Conservation (phyloP, 352 stramenopile species). For the Pythium utonaiense region DNA sequence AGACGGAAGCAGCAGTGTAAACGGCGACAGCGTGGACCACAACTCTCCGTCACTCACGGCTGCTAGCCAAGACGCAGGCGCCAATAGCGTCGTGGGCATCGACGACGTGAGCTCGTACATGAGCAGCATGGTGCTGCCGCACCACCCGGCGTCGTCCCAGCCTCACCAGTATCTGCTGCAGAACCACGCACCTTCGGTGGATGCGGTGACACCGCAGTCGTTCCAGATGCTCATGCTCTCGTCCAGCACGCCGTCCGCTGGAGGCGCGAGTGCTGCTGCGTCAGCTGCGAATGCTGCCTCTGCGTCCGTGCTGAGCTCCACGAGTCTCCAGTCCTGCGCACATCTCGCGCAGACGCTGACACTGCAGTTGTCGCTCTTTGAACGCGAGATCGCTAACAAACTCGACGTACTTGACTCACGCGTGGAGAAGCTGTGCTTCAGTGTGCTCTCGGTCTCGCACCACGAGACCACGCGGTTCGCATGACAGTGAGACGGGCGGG, state of each 20-base stretch:
- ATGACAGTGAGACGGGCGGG: slow-evolving; percentile 18
- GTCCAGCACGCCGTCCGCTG: slow-evolving; percentile 5
- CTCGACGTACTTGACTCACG: slow-evolving; percentile 62
- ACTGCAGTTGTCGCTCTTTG: slow-evolving; percentile 44
- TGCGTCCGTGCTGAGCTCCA: not conserved
- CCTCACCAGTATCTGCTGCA: slow-evolving; percentile 18
- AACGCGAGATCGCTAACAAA: slow-evolving; percentile 46
- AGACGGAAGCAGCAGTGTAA: not conserved
- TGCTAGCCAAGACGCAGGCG: not conserved
- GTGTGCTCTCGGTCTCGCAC: slow-evolving; percentile 28
- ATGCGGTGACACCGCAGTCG: slow-evolving; percentile 10
- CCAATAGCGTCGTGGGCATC: not conserved
- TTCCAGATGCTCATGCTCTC: slow-evolving; percentile 34
- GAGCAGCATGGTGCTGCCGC: slow-evolving; percentile 22
- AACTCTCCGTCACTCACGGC: not conserved
- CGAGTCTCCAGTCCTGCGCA: slow-evolving; percentile 13
- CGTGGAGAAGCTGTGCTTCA: slow-evolving; percentile 53
- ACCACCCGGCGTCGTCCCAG: not conserved
- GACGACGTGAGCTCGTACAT: slow-evolving; percentile 41
- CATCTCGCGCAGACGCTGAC: slow-evolving; percentile 23
- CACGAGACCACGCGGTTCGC: slow-evolving; percentile 11
- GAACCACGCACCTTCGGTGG: slow-evolving; percentile 10
- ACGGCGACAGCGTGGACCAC: slow-evolving; percentile 3
- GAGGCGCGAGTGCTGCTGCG: not conserved
- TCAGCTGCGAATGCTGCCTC: not conserved